phyloP scores from a whole-genome alignment of 257 asterid genomes.

The Ocimum tenuiflorum region DNA sequence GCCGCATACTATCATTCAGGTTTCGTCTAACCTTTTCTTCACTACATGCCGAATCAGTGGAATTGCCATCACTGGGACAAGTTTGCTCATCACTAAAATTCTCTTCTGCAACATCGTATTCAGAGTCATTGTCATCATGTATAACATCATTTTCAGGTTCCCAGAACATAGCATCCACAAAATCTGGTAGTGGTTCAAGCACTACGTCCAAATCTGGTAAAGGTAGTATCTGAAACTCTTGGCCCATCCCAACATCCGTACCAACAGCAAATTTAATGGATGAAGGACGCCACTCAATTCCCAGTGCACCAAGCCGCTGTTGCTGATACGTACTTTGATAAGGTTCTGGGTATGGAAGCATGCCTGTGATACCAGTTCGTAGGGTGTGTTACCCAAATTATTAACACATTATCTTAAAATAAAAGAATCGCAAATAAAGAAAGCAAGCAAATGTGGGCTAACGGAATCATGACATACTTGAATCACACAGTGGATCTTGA shows the following conservation, averaged over 20 bases:
- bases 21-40: conserved; percentile 41
- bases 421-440: conserved; percentile 15
- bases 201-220: conserved; percentile 70
- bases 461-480: conserved; percentile 55
- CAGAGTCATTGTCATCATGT: conserved; percentile 90
- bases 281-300: conserved; percentile 90
- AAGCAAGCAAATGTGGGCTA: not conserved
- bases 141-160: conserved; percentile 86
- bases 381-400: conserved; percentile 16
- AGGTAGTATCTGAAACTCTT: conserved; percentile 69
- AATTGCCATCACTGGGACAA: conserved; percentile 39
- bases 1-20: conserved; percentile 49
- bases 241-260: conserved; percentile 71
- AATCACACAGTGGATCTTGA: conserved; percentile 84
- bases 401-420: conserved; percentile 16
- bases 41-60: conserved; percentile 56
- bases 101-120: conserved; percentile 66
- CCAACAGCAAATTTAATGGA: conserved; percentile 81
- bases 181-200: conserved; percentile 80
- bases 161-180: conserved; percentile 73
- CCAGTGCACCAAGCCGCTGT: conserved; percentile 80
- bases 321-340: conserved; percentile 85
- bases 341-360: conserved; percentile 98
- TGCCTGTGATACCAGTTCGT: conserved; percentile 46
- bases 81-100: conserved; percentile 54